These are phyloP conservation scores for Paramecium octaurelia DNA, from an alignment of 73 alveolate species.

Conservation along the genomic window DNA sequence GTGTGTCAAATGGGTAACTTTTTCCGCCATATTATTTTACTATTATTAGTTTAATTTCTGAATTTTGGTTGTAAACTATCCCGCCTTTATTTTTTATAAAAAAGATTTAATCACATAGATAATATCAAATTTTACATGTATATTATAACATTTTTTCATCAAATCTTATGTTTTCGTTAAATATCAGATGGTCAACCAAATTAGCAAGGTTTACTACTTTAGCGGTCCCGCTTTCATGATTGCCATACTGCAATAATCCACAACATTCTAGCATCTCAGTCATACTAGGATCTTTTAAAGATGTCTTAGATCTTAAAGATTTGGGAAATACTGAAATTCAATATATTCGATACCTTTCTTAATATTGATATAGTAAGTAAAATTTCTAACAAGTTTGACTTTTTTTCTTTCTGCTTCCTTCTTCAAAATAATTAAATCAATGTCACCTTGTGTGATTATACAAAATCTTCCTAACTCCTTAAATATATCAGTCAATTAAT, in stretches of 20 bases:
- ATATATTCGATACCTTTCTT: not conserved
- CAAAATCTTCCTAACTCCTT: conserved; percentile 44
- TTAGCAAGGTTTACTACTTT: conserved; percentile 76
- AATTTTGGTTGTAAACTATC: not conserved
- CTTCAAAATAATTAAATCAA: conserved; percentile 67
- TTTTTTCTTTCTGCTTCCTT: conserved; percentile 19
- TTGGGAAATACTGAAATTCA: not conserved
- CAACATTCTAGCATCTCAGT: conserved; percentile 71
- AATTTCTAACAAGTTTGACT: not conserved
- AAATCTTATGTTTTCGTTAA: not conserved
- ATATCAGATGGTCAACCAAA: not conserved
- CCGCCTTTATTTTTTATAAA: not conserved
- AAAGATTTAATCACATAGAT: not conserved
- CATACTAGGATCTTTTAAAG: conserved; percentile 61
- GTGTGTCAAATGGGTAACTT: not conserved
- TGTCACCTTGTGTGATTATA: conserved; percentile 74
- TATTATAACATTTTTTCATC: conserved; percentile 39
- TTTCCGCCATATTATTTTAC: not conserved
- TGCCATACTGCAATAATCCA: conserved; percentile 63
- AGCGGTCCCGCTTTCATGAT: conserved; percentile 82
- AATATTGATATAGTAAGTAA: not conserved
- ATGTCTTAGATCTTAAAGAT: not conserved
- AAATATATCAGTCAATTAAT: not conserved
- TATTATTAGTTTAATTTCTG: not conserved
- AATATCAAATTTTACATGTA: not conserved